Conservation (phyloP, 2,329 filamentous ascomycete genomes). For the Thelonectria olida region DNA sequence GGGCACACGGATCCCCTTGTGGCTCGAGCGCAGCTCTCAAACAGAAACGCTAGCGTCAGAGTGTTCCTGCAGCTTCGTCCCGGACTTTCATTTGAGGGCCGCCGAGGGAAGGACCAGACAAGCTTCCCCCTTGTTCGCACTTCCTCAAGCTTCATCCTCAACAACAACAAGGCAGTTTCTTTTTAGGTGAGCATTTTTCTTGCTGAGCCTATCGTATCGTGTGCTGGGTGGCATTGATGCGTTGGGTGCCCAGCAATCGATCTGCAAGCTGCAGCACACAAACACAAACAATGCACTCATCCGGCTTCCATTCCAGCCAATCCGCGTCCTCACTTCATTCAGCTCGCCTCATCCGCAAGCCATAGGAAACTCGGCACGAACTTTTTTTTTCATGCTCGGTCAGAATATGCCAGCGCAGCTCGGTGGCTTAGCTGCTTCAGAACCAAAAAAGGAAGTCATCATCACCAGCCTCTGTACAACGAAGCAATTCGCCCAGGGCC, state of each 20-base stretch:
- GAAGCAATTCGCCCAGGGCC: not conserved
- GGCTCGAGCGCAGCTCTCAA: constrained; percentile 34
- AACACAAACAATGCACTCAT: constrained; percentile 5
- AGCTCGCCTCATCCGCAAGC: not conserved
- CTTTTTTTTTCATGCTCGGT: not conserved
- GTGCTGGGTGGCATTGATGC: not conserved
- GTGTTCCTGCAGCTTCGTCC: constrained; percentile 42
- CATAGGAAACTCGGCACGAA: not conserved
- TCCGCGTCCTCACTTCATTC: not conserved
- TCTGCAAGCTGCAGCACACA: constrained; percentile 5
- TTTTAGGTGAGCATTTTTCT: not conserved
- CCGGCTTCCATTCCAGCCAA: not conserved
- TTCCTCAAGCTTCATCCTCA: not conserved
- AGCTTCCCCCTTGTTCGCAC: constrained; percentile 13
- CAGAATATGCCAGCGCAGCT: not conserved
- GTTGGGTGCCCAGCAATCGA: not conserved
- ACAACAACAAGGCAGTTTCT: not conserved
- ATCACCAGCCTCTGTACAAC: not conserved
- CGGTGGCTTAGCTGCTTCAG: not conserved
- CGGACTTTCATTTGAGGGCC: constrained; percentile 25
- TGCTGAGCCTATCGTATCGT: not conserved
- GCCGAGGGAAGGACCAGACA: not conserved
- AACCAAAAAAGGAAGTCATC: not conserved
- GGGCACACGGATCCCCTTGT: constrained; percentile 17
- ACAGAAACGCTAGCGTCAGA: constrained; percentile 46